Conservation (phyloP, 169 alveolate species). For the Plasmodium malariae region DNA sequence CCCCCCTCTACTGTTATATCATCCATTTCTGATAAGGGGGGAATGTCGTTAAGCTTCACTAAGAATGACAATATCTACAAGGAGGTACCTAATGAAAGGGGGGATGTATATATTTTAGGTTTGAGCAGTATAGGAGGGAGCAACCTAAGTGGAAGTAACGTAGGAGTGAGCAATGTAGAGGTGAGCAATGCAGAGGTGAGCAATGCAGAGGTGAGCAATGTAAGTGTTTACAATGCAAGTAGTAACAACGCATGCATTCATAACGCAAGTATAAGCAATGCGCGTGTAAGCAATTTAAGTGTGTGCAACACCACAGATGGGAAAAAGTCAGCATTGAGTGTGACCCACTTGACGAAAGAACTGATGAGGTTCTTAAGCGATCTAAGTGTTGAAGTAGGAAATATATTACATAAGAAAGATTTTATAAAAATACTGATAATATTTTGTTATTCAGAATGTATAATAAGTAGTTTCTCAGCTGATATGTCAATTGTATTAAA, state of each 20-base stretch:
- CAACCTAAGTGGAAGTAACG: background rate
- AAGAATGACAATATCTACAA: background rate
- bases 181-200: no score
- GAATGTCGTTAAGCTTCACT: background rate
- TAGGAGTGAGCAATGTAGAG: background rate
- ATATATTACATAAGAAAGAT: constrained; percentile 28
- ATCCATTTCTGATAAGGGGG: background rate
- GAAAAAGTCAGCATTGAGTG: background rate
- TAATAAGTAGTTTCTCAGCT: constrained; percentile 64
- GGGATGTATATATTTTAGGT: background rate
- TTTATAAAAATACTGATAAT: constrained; percentile 34
- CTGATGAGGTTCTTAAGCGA: constrained; percentile 26
- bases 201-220: no score
- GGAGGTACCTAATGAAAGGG: constrained; percentile 1
- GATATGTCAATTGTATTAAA: constrained; percentile 56
- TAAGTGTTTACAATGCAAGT: no score
- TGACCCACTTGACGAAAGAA: constrained; percentile 10
- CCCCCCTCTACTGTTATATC: constrained; percentile 1
- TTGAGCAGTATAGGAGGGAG: background rate
- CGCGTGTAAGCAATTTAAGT: background rate
- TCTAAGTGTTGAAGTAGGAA: constrained; percentile 23
- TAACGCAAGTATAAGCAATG: constrained; percentile 14
- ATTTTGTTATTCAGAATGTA: constrained; percentile 62
- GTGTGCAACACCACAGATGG: background rate
- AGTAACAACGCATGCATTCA: no score